Evolutionary conservation across 768 basidiomycete genomes (phyloP), one percentile per base, ranked within the genome.

Genomic region (Trametes meyenii): DNA sequence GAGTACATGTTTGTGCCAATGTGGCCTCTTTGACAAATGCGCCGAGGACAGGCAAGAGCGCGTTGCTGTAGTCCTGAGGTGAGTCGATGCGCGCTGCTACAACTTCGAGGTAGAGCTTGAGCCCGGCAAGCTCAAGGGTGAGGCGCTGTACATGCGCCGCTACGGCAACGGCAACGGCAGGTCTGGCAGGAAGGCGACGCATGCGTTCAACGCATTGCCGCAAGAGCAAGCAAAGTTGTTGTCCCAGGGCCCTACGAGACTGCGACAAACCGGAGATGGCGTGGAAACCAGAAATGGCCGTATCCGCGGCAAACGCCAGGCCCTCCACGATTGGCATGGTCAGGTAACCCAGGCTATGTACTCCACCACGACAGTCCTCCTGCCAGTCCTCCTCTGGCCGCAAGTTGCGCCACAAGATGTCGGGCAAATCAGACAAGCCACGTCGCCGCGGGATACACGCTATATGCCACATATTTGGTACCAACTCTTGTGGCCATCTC

Each of bases 91-190:
- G 16, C 14, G 12, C 5, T 17, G 17, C 14, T 2, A 53, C 52
- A 3, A 38, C 21, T 8, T 23, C 5, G 19, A 42, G 4, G 21
- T 43, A 53, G 5, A 16, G 16, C 35, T 19, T 24, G 19, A 53
- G 36, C 35, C 52, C 52, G 24, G 17, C 7, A 16, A 53, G 23
- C 23, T 53, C 52, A 36, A 53, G 23, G n/a, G 5, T 6, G 6
- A 53, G 52, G 5, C 52, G 36, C n/a, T 53, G 52, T 11, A 53
- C 52, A 42, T 53, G 52, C 21, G 36, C 38, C 4, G 38, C 38
- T 17, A 53, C 35, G 5, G 52, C 35, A 39, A 53, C 29, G n/a
- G 38, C 29, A 39, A 53, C 23, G n/a, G 14, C 52, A 24, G 10
- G 52, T 4, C 5, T 5, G n/a, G 52, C 36, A 23, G 52, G 52